Base-by-base conservation (phyloP, 1,139 yeast genomes). In the Spencermartinsiella ligniputridi region DNA sequence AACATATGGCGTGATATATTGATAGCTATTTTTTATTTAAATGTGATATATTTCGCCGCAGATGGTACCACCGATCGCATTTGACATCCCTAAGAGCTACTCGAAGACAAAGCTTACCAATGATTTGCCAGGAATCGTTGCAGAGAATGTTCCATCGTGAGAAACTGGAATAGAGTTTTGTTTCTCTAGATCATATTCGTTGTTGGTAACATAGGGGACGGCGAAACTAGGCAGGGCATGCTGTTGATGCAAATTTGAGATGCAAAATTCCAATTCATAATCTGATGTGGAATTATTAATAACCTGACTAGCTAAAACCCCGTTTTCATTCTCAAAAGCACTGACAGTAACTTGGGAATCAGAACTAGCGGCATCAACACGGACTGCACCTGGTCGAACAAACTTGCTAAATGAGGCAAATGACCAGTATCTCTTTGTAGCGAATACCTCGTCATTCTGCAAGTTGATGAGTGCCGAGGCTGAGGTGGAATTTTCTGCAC, bases 341-440 rank as follows among this genome's bases (percentile, higher is more conserved):
- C 40, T 35, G 22, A 38, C 36, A 15, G 25, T 34, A 13, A 43
- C 20, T 4, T 35, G 15, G 3, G 34, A 18, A 13, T 27, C 11
- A n/a, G 20, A n/a, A n/a, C 35, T 35, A 4, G 27, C 9, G 6
- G 42, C 34, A 27, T 30, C 43, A 18, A 43, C 21, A 25, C 46
- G 37, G 34, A 41, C 41, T 13, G 52, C 48, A 19, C 53, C 53
- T 17, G 52, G 49, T 35, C 52, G 45, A 21, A 50, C 41, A 35
- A 45, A 50, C 30, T 47, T 36, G 16, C 50, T 42, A 33, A 50
- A 50, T 17, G 50, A 52, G 5, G 51, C 53, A n/a, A 47, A 27
- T 1, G 42, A 42, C 42, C 42, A 43, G 22, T 25, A 39, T 6
- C 37, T 34, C 15, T 21, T 35, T 2, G 46, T 39, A n/a, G 40